Base-by-base conservation (phyloP, 139 green algal genomes). In the Edaphochlamys debaryana region DNA sequence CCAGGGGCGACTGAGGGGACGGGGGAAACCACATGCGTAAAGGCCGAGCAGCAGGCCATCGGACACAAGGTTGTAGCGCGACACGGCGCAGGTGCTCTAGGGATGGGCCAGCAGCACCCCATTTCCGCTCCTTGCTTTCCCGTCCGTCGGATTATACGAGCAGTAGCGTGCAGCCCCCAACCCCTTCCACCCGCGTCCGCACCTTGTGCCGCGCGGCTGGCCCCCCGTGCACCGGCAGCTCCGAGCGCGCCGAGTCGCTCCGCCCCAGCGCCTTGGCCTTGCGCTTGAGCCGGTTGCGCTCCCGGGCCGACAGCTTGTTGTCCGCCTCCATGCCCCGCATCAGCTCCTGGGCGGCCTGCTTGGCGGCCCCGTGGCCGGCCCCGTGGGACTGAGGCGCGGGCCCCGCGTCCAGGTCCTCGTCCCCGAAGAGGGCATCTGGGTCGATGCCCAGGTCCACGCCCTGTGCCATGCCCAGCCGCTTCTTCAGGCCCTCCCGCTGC, bases 261-360 rank as follows among this genome's bases (percentile, higher is more conserved):
- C 84, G 63, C 25, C 64, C 72, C 64, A 93, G 77, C 32, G 84
- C 88, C 80, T 94, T 95, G 63, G 91, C 88, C 82, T 96, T 95
- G 66, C 96, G 93, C 92, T 98, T 98, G 34, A 97, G 88, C 60
- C 83, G 66, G 85, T 98, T 98, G 22, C 91, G 87, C 88, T 99
- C 96, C 4, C 96, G 79, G 0, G 96, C 95, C 69, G 90, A 94
- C 30, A 98, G 79, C 29, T 87, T 87, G n/a, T n/a, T n/a, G 63
- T 91, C 69, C 7, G 79, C 75, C 64, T 67, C 42, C 86, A 93
- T 91, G 17, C 78, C 60, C 13, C 72, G 72, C 34, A 96, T 80
- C 69, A 94, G 84, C 70, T 94, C 87, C 29, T 82, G 63, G 8
- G 92, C 90, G 22, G 87, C 79, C 86, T 92, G 83, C 60, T 72